Evolutionary conservation across 768 basidiomycete genomes (phyloP), one percentile per base, ranked within the genome.

Genomic region (Cyathus striatus): DNA sequence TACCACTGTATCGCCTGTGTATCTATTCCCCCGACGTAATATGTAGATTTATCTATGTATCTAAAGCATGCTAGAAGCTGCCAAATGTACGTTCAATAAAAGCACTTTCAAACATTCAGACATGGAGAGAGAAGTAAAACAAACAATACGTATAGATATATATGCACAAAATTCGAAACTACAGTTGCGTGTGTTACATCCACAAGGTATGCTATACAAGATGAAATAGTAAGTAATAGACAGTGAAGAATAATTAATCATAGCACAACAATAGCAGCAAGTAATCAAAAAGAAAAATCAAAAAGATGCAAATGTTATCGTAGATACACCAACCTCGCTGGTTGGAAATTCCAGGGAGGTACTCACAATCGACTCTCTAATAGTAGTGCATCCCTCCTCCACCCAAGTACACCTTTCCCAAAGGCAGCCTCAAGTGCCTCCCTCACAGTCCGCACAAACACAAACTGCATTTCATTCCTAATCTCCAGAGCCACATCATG

Each of bases 391-490:
- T 70, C 69, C 47, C 72, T 69, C 43, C 80, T 70, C 87, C 87
- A 88, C 16, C 69, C 75, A 27, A 89, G 65, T 23, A 70, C 70
- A 17, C 78, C 78, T 55, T 78, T 73, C 13, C 89, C 89, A 54
- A 93, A 92, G 9, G 88, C 90, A 1, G 83, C 89, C 40, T 89
- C 84, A 24, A 94, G 66, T 1, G 82, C 89, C 58, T 94, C 90
- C 20, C 79, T 70, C 30, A 95, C 75, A 6, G 81, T 87, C 42
- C 78, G 70, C 23, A 90, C 91, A 55, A 87, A 94, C 23, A 80
- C 81, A 49, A 94, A 88, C 52, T 86, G 76, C 72, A 92, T 86
- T 53, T 83, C 79, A 23, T 74, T 71, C 30, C 78, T 70, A 18
- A 93, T 75, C 50, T 87, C 86, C 6, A 70, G 64, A 5, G 89